Evolutionary conservation across 768 basidiomycete species (phyloP), one percentile per base, ranked within the genome.

Genomic region (Phanerochaete carnosa): DNA sequence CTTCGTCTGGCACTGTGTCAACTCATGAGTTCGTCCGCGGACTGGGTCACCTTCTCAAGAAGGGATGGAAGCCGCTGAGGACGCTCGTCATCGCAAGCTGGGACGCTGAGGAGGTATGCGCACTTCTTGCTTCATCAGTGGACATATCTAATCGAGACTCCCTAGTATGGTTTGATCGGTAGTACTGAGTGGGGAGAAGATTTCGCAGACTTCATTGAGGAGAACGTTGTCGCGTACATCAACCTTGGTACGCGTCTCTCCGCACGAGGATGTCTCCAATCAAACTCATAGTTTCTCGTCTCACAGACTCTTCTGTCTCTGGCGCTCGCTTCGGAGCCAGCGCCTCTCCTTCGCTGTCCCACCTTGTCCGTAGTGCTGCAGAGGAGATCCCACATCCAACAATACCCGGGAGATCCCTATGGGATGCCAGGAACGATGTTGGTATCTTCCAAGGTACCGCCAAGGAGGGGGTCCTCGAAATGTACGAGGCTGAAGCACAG

Each of bases 181-280:
- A 90, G 88, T 67, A 95, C 92, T 3, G 96, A 98, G 73, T 96
- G 89, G 83, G 94, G 87, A 2, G 96, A 98, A 72, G 96, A 98
- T 69, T 98, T 96, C 68, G 69, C 85, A 0, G 79, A 83, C 16
- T 96, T 90, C 86, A 84, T 98, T 39, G 79, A 83, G 43, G 77
- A 88, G 33, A 83, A 95, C 62, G 90, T 88, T 46, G 94, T 92
- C 16, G 82, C 91, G 15, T 98, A 98, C 69, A 75, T 97, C 59
- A 97, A 97, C 69, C 79, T 95, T 26, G 85, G 79, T 77, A 68
- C 37, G 75, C 67, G 9, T n/a, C 29, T 26, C 39, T 45, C 3
- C 23, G 26, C 64, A 46, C 50, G 23, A 23, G 4, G 58, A 45
- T 28, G 30, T 55, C 54, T 50, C 33, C 50, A 58, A 37, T 62